Conservation (phyloP, 2,329 filamentous ascomycete genomes). For the Pseudocercospora crystallina region DNA sequence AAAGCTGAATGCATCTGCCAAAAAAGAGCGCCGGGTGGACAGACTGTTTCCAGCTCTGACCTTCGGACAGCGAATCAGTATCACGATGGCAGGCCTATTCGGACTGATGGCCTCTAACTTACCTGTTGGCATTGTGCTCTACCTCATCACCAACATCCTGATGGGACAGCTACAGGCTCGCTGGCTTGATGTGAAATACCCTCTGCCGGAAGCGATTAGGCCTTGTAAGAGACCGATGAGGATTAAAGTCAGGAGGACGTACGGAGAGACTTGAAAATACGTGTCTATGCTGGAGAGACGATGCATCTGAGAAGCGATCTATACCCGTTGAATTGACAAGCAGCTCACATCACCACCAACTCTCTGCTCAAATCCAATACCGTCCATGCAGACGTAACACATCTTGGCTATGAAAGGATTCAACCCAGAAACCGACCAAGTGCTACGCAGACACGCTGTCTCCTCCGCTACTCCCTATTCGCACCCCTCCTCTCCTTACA, state of each 20-base stretch:
- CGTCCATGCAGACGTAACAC: too few species aligned
- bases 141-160: conserved; percentile 31
- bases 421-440: too few species aligned
- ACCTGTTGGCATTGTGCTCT: conserved; percentile 44
- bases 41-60: conserved; percentile 11
- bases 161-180: conserved; percentile 21
- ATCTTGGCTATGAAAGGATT: too few species aligned
- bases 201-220: conserved; percentile 23
- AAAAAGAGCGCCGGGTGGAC: background rate
- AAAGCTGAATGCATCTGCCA: conserved; percentile 1
- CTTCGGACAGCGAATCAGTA: conserved; percentile 22
- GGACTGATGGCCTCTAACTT: conserved; percentile 36
- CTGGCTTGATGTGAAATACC: conserved; percentile 30
- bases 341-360: too few species aligned
- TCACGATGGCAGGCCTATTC: conserved; percentile 36
- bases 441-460: too few species aligned
- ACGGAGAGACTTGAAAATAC: conserved; percentile 5
- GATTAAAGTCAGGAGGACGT: conserved; percentile 22
- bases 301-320: too few species aligned
- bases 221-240: conserved; percentile 31
- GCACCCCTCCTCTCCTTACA: conserved; percentile 9
- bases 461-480: too few species aligned
- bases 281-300: too few species aligned
- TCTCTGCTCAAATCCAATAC: too few species aligned
- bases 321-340: too few species aligned